Base-by-base conservation (phyloP, 2,329 filamentous ascomycete genomes). In the Sporothrix protearum region DNA sequence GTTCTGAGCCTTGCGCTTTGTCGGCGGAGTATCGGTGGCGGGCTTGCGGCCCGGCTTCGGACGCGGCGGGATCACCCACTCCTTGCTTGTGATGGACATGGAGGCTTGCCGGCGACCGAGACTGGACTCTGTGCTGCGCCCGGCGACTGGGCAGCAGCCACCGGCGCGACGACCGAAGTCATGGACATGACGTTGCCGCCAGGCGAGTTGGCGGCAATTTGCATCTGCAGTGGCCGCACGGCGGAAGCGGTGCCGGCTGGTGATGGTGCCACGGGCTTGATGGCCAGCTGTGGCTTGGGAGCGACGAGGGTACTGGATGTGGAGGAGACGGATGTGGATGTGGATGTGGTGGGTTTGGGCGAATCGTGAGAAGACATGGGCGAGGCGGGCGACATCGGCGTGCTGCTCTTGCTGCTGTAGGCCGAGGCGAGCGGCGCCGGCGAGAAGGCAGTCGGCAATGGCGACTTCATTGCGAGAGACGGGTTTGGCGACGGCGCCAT, bases 1-100 rank as follows among this genome's bases (percentile, higher is more conserved):
- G 80, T 98, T 98, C 82, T 98, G 96, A 1, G 93, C 92, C 84
- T 97, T 96, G 75, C 96, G 89, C 83, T 97, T 97, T 57, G 94
- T 97, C 1, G 92, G 92, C 16, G 94, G 94, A 69, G 94, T 96
- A 78, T 97, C 94, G 47, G 93, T 96, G 63, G 93, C 93, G 2
- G 95, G 94, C 85, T 98, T 98, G 76, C 95, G 89, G 66, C 95
- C 95, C 28, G 96, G 95, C 84, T 94, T 95, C 63, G 92, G 92
- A 73, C 92, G 87, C 36, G 92, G 92, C 30, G 92, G 92, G 59
- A 96, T 89, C 30, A 95, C 86, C 92, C 92, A 96, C 88, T 95
- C 91, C 80, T 90, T 94, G 76, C 88, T 92, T 47, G 92, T 95
- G 79, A 94, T 88, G 69, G 85, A 87, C 69, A 83, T 80, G 67